Evolutionary conservation across 2,329 filamentous ascomycete species (phyloP).

Genomic region (Ophiostoma ulmi): DNA sequence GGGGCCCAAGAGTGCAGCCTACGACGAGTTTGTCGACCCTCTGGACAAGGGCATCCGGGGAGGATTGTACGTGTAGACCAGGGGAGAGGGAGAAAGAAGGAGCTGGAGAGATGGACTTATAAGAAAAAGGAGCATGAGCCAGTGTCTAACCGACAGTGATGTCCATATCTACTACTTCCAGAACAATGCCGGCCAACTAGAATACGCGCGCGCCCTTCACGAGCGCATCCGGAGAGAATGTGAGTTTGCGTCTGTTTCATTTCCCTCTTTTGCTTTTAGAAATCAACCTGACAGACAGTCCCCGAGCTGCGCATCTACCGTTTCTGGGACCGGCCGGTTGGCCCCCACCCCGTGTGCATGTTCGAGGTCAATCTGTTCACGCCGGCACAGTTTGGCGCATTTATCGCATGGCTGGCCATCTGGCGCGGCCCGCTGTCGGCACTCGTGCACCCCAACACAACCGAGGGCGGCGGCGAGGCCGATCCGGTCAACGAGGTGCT

Average conservation of each 20-base stretch:
- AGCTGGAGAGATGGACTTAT: neutral
- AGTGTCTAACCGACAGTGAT: constrained; percentile 46
- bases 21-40: constrained; percentile 63
- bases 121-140: neutral
- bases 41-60: constrained; percentile 61
- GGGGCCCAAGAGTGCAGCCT: constrained; percentile 59
- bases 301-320: constrained; percentile 78
- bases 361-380: constrained; percentile 89
- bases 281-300: constrained; percentile 45
- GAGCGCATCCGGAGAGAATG: constrained; percentile 76
- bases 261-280: neutral
- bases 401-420: constrained; percentile 78
- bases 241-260: constrained; percentile 36
- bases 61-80: constrained; percentile 58
- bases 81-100: neutral
- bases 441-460: constrained; percentile 77
- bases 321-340: constrained; percentile 71
- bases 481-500: constrained; percentile 30
- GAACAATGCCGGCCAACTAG: constrained; percentile 54
- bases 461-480: constrained; percentile 35
- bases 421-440: constrained; percentile 74
- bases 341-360: constrained; percentile 80
- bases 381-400: constrained; percentile 82
- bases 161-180: constrained; percentile 80
- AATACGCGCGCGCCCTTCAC: constrained; percentile 68